Percentiles rank a stretch among this genome's conserved stretches.
Conservation (phyloP, 495 filamentous ascomycete genomes). For the Pyronema omphalodes region DNA sequence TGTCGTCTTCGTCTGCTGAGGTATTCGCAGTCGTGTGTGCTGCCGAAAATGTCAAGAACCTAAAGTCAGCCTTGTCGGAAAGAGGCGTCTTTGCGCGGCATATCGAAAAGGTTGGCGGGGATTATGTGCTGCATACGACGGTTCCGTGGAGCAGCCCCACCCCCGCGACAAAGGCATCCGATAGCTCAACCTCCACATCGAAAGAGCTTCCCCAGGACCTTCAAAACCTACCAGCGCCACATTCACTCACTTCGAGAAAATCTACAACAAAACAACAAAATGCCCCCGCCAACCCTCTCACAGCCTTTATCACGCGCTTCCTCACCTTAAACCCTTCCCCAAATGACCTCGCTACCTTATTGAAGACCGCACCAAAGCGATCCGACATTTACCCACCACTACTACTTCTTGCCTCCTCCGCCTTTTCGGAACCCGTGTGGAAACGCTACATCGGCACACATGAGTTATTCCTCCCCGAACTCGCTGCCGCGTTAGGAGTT, state of each 20-base stretch:
- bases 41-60: conserved; percentile 1
- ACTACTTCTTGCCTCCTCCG: conserved; percentile 7
- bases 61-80: conserved; percentile 1
- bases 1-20: neutral
- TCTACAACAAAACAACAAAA: neutral
- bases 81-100: neutral
- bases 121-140: neutral
- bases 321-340: conserved; percentile 3
- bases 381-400: conserved; percentile 15
- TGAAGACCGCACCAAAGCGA: conserved; percentile 20
- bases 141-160: neutral
- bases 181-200: neutral
- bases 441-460: conserved; percentile 8
- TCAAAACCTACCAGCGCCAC: neutral
- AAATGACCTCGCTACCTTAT: conserved; percentile 1
- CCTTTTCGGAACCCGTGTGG: conserved; percentile 10
- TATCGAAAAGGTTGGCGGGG: neutral
- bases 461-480: conserved; percentile 2
- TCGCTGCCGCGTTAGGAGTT: conserved; percentile 17
- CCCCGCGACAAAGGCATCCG: neutral
- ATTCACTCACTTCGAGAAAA: neutral
- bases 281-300: conserved; percentile 4
- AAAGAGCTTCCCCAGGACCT: neutral
- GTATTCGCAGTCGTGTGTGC: neutral
- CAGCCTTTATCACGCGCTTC: conserved; percentile 6